Evolutionary conservation across 2,329 filamentous ascomycete species (phyloP).

Genomic region (Huntiella decipiens): DNA sequence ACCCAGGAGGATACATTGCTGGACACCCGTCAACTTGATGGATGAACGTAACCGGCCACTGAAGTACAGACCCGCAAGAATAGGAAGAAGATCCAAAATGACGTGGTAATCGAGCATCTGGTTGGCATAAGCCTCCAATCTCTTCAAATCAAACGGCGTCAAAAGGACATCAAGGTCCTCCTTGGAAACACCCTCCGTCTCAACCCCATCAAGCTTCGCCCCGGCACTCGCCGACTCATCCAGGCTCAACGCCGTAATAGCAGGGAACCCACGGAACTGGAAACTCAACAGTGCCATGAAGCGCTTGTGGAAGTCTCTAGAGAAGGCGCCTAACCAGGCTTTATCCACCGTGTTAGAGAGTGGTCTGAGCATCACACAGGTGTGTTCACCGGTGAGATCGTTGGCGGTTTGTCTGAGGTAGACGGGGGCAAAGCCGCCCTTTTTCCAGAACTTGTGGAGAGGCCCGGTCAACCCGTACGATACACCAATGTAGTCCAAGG

Average conservation of each 20-base stretch:
- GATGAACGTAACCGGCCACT: constrained; percentile 48
- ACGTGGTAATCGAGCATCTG: constrained; percentile 97
- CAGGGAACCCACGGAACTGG: constrained; percentile 70
- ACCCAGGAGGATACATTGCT: constrained; percentile 73
- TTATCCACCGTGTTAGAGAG: constrained; percentile 49
- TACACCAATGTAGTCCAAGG: constrained; percentile 83
- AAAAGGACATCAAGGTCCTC: constrained; percentile 56
- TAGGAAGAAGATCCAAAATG: constrained; percentile 79
- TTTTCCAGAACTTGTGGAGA: constrained; percentile 96
- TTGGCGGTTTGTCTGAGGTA: constrained; percentile 92
- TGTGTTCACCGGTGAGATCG: constrained; percentile 91
- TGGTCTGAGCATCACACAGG: constrained; percentile 87
- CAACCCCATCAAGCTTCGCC: constrained; percentile 39
- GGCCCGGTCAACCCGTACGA: constrained; percentile 77
- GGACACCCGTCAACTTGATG: constrained; percentile 60
- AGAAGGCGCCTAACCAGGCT: constrained; percentile 77
- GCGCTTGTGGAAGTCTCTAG: constrained; percentile 84
- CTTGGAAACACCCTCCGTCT: constrained; percentile 44
- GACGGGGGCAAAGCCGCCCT: constrained; percentile 65
- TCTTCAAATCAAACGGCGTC: constrained; percentile 86
- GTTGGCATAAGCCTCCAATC: constrained; percentile 85
- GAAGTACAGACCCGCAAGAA: constrained; percentile 70
- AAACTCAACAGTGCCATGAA: constrained; percentile 82
- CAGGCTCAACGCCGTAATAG: constrained; percentile 64
- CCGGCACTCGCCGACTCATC: constrained; percentile 67